phyloP scores from a whole-genome alignment of 2,329 filamentous ascomycete genomes.

The Penicillium polonicum region DNA sequence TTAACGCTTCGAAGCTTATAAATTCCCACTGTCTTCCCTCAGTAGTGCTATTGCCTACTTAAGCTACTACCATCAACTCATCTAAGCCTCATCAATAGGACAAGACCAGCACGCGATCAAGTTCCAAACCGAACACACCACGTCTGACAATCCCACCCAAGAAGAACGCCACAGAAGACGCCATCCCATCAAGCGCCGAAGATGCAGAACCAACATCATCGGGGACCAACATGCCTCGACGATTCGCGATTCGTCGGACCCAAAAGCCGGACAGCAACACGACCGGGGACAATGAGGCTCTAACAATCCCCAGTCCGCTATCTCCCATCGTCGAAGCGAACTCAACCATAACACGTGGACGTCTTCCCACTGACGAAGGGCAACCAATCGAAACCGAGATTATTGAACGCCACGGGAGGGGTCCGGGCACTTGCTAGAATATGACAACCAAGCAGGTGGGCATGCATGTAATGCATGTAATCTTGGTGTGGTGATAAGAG shows the following conservation, averaged over 20 bases:
- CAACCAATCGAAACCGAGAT: not conserved
- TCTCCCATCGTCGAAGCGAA: not conserved
- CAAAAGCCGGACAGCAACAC: not conserved
- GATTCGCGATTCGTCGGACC: not conserved
- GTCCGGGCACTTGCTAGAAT: not conserved
- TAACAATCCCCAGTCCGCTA: not conserved
- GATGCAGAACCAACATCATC: not conserved
- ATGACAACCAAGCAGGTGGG: not conserved
- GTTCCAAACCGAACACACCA: not conserved
- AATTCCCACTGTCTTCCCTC: not conserved
- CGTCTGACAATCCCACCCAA: not conserved
- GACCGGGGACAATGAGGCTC: not conserved
- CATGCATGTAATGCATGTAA: conserved; percentile 1
- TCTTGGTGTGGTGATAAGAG: not conserved
- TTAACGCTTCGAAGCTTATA: too few relatives aligned
- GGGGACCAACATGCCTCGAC: not conserved
- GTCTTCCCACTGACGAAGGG: not conserved
- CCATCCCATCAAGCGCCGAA: not conserved
- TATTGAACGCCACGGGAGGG: not conserved
- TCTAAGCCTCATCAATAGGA: not conserved
- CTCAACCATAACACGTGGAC: not conserved
- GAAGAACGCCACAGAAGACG: not conserved
- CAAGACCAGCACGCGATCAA: not conserved
- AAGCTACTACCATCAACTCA: not conserved
- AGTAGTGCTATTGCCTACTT: not conserved